phyloP scores from a whole-genome alignment of 2,329 filamentous ascomycete genomes.

The Thelonectria olida region DNA sequence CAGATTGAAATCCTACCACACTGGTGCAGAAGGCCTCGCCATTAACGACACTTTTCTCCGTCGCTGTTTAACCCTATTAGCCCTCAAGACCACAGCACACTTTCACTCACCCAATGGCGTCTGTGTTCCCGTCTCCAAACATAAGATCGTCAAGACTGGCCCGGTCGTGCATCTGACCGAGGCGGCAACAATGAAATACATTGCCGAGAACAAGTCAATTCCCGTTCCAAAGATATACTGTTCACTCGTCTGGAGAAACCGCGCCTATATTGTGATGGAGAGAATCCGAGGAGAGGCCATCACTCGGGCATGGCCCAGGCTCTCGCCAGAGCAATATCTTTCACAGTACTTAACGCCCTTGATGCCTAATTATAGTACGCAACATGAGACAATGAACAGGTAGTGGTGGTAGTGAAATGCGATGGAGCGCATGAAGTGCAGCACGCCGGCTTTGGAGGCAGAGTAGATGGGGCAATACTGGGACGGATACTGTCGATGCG shows the following conservation, averaged over 20 bases:
- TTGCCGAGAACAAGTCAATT: slow-evolving; percentile 31
- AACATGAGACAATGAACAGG: too few species aligned
- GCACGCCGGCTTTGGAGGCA: slow-evolving; percentile 44
- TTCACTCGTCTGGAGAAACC: slow-evolving; percentile 48
- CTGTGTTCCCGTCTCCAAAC: slow-evolving; percentile 40
- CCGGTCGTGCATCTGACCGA: slow-evolving; percentile 32
- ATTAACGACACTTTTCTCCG: slow-evolving; percentile 41
- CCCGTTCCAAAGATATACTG: slow-evolving; percentile 33
- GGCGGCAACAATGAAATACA: slow-evolving; percentile 32
- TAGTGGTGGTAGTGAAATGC: slow-evolving; percentile 35
- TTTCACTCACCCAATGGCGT: slow-evolving; percentile 36
- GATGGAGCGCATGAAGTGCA: slow-evolving; percentile 46
- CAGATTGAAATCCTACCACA: too few species aligned
- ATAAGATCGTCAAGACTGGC: slow-evolving; percentile 36
- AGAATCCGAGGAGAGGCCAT: too few species aligned
- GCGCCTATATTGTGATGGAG: slow-evolving; percentile 58
- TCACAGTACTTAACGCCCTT: too few species aligned
- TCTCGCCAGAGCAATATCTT: too few species aligned
- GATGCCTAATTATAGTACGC: too few species aligned
- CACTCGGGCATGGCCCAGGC: too few species aligned
- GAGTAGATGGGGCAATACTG: slow-evolving; percentile 45
- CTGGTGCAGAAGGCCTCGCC: too few species aligned
- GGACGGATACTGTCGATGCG: slow-evolving; percentile 33
- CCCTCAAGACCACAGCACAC: slow-evolving; percentile 39
- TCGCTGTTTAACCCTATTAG: slow-evolving; percentile 37